Percentiles rank a stretch among this genome's conserved stretches.
Evolutionary conservation across 495 filamentous ascomycete genomes (phyloP).

Genomic region (Neurospora cerealis): DNA sequence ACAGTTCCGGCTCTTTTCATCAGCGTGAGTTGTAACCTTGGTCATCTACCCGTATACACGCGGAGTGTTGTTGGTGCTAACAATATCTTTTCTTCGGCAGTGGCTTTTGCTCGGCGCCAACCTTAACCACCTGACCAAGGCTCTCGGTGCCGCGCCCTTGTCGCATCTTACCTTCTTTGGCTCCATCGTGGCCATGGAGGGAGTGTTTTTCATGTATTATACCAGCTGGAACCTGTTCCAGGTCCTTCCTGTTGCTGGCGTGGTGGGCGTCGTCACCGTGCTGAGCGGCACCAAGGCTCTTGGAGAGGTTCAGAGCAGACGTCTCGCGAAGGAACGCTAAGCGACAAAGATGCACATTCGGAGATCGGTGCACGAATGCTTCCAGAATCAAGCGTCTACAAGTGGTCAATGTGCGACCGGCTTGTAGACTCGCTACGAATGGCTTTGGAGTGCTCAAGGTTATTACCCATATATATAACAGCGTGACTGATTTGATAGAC

Average conservation of each 20-base stretch:
- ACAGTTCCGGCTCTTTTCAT: slow-evolving; percentile 62
- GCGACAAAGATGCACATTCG: background rate
- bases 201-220: slow-evolving; percentile 92
- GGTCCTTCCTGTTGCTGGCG: slow-evolving; percentile 60
- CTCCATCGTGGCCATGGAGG: slow-evolving; percentile 78
- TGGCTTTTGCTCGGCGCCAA: slow-evolving; percentile 83
- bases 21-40: slow-evolving; percentile 42
- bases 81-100: slow-evolving; percentile 21
- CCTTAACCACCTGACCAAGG: slow-evolving; percentile 63
- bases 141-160: slow-evolving; percentile 61
- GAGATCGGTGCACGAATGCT: background rate
- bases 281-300: slow-evolving; percentile 86
- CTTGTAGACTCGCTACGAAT: background rate
- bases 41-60: background rate
- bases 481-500: background rate
- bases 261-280: slow-evolving; percentile 61
- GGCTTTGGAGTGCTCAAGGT: too few species aligned
- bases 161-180: slow-evolving; percentile 74
- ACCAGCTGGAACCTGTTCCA: slow-evolving; percentile 89
- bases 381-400: background rate
- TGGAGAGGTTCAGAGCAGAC: slow-evolving; percentile 80
- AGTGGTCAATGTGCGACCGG: background rate
- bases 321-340: slow-evolving; percentile 64
- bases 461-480: background rate
- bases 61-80: slow-evolving; percentile 1